Evolutionary conservation across 208 protist genomes (phyloP).

Genomic region (Porcisia hertigi): DNA sequence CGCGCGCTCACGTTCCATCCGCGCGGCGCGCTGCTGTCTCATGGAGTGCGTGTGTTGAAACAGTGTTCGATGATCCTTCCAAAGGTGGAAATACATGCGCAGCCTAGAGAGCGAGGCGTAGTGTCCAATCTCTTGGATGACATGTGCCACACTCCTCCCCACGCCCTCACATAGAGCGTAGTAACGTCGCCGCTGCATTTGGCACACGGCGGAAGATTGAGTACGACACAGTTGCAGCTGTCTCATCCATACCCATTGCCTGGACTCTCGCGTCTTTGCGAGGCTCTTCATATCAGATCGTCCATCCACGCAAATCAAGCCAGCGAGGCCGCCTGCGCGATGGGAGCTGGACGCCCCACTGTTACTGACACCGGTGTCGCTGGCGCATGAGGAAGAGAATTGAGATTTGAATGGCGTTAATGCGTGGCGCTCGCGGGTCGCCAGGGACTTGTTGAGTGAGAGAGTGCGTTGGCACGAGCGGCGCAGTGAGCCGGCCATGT

Average conservation of each 20-base stretch:
- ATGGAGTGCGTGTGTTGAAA: constrained; percentile 60
- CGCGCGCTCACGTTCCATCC: constrained; percentile 29
- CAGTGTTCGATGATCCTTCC: constrained; percentile 44
- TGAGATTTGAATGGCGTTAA: neutral
- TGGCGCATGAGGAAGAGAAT: neutral
- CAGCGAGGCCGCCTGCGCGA: neutral
- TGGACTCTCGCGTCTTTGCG: constrained; percentile 37
- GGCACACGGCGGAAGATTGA: constrained; percentile 55
- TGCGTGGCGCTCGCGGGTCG: neutral
- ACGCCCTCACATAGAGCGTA: constrained; percentile 44
- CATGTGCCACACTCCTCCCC: constrained; percentile 32
- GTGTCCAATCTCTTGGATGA: constrained; percentile 47
- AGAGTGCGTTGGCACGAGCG: constrained; percentile 1
- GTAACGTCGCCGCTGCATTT: constrained; percentile 66
- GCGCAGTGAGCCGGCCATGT: neutral
- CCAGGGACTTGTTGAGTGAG: neutral
- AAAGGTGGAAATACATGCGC: constrained; percentile 43
- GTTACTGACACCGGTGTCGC: neutral
- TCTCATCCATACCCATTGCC: constrained; percentile 48
- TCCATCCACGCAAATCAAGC: constrained; percentile 45
- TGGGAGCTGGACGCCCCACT: neutral
- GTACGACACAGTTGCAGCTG: constrained; percentile 50
- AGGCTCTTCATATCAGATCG: constrained; percentile 37
- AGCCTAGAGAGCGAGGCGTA: constrained; percentile 36
- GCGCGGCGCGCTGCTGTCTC: constrained; percentile 40